Evolutionary conservation across 2,329 filamentous ascomycete species (phyloP).

Genomic region (Fusarium mexicanum): DNA sequence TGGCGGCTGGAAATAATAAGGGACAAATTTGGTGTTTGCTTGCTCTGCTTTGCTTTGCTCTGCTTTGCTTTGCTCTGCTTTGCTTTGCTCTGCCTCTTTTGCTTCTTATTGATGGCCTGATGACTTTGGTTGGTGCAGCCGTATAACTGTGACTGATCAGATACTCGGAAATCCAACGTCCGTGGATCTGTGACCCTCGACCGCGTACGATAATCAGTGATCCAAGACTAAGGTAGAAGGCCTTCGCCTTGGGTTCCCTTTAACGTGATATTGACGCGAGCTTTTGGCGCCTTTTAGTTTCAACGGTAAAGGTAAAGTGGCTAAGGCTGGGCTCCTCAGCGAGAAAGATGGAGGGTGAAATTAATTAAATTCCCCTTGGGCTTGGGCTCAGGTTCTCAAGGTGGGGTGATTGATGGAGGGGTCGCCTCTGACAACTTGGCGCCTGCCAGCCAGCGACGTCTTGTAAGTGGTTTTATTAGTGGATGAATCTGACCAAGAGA

Average conservation of each 20-base stretch:
- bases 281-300: background rate
- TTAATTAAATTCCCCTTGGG: background rate
- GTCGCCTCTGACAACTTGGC: constrained; percentile 24
- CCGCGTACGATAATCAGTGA: background rate
- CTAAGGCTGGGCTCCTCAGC: background rate
- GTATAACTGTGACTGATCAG: constrained; percentile 19
- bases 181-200: constrained; percentile 1
- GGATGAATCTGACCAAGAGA: background rate
- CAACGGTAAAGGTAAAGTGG: background rate
- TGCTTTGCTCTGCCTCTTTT: constrained; percentile 10
- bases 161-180: background rate
- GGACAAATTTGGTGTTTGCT: background rate
- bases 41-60: background rate
- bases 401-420: constrained; percentile 39
- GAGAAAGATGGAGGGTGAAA: background rate
- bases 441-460: constrained; percentile 19
- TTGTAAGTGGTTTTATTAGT: constrained; percentile 6
- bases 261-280: background rate
- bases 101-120: constrained; percentile 15
- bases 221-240: background rate
- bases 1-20: background rate
- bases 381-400: background rate
- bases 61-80: background rate
- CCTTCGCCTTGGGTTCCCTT: background rate
- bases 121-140: constrained; percentile 6